Evolutionary conservation across 345 rosid species (phyloP).

Genomic region (Populus tremula): DNA sequence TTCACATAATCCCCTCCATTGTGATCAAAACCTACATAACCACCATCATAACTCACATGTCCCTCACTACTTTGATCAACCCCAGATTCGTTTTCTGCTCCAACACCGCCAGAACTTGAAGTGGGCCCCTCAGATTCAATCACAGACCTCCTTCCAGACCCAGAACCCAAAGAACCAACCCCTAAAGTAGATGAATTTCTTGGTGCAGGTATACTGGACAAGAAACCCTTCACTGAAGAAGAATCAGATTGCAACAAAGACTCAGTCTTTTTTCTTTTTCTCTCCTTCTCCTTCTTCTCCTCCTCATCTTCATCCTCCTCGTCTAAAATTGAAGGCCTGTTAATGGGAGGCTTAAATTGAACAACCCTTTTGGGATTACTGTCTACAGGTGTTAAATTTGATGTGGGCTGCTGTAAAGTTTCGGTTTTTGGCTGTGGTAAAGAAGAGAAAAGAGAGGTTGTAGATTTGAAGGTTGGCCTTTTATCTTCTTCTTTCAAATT

Average conservation of each 20-base stretch:
- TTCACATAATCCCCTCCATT: neutral
- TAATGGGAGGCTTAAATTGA: conserved; percentile 60
- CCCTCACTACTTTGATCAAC: neutral
- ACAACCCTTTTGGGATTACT: conserved; percentile 56
- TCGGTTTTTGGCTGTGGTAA: conserved; percentile 51
- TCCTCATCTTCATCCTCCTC: conserved; percentile 14
- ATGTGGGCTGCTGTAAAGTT: conserved; percentile 4
- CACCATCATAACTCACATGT: conserved; percentile 6
- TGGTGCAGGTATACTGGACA: conserved; percentile 78
- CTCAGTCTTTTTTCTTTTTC: conserved; percentile 40
- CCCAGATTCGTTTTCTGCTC: conserved; percentile 11
- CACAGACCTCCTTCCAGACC: conserved; percentile 66
- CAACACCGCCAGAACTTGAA: conserved; percentile 9
- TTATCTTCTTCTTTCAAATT: neutral
- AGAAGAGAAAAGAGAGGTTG: conserved; percentile 39
- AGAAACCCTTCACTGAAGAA: conserved; percentile 60
- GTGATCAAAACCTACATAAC: neutral
- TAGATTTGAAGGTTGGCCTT: neutral
- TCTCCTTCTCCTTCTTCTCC: conserved; percentile 34
- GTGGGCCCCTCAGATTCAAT: conserved; percentile 46
- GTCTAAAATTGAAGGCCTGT: neutral
- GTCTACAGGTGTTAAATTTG: conserved; percentile 1
- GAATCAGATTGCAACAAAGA: conserved; percentile 19
- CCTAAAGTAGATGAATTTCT: conserved; percentile 65
- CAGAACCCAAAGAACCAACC: conserved; percentile 41